Evolutionary conservation across 257 asterid species (phyloP), one percentile per base, ranked within the genome.

Genomic region (Fraxinus americana): DNA sequence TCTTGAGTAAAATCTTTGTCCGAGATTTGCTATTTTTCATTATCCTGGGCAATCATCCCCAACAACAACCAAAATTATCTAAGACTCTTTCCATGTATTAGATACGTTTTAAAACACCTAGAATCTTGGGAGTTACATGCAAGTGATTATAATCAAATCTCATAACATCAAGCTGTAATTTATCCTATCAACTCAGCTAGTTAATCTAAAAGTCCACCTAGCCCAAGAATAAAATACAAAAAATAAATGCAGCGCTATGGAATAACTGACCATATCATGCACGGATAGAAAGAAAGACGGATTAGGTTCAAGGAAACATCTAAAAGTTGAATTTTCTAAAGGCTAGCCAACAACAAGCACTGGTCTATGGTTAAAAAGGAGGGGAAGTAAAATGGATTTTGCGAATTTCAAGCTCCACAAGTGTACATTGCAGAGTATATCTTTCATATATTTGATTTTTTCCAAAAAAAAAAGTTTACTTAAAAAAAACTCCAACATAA

Each of bases 91-190:
- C 27, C 23, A 54, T n/a, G 23, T 2, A 10, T 21, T 39, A 38
- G 27, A 70, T 21, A 41, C 41, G 0, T n/a, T 70, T 70, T 38
- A 12, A 12, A 35, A 38, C 17, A 19, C 10, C 57, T 11, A 41
- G 19, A 7, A 21, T 21, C 34, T 70, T 14, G 6, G 23, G 52
- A 70, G 50, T 35, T 38, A n/a, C 73, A 21, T 3, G 73, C 25
- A 70, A 23, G 43, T 16, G 66, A 13, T 72, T 36, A 70, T 17
- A 35, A 54, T 38, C 54, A 71, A 38, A 54, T 54, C 17, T 71
- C 74, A 39, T 41, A 41, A 38, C 74, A 7, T 70, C 52, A 19
- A 34, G 74, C 35, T 70, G 17, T 21, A 39, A 38, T 71, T 71
- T 48, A 71, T 38, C 32, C 5, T 23, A 41, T 19, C 10, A 16